Evolutionary conservation across 305 asterid species (phyloP), one percentile per base, ranked within the genome.

Genomic region (Solanum hybrid): DNA sequence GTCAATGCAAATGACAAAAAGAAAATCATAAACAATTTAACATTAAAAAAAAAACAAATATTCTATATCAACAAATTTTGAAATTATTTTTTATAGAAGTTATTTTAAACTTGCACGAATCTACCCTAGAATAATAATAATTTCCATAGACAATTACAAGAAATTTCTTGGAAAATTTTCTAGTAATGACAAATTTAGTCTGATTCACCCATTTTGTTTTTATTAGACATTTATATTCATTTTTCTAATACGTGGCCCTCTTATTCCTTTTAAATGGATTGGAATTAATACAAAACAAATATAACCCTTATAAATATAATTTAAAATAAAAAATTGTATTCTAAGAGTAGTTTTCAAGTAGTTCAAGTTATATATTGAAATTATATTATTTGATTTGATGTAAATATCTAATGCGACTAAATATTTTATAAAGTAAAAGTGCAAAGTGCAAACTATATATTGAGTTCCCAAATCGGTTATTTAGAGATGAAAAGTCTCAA

Each of bases 41-140:
- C 22, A 46, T 1, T 14, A 14, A 22, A 71, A 33, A 69, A 69
- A 33, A 73, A 10, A 5, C 31, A 87, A 24, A 64, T 26, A 26
- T 71, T 71, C 81, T 13, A 20, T 37, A 71, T 26, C 37, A 87
- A 71, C 7, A 73, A 69, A 9, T 9, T 16, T 87, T 16, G 1
- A 69, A 69, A 8, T 36, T 14, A 10, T 37, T 73, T 87, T 87
- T 29, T 26, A 71, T 24, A 87, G 5, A 22, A 39, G 89, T 87
- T 69, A 57, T 87, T 57, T 87, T 36, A 57, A 81, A 67, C 78
- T 89, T 57, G 74, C 91, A 91, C 89, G 90, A 89, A 89, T 87
- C 89, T 33, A 37, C 16, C 35, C 18, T 39, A 85, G 37, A 77
- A 84, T 76, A 90, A 61, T 77, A 90, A 61, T 64, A 9, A 86